Evolutionary conservation across 257 asterid species (phyloP).

Genomic region (Lycium barbarum): DNA sequence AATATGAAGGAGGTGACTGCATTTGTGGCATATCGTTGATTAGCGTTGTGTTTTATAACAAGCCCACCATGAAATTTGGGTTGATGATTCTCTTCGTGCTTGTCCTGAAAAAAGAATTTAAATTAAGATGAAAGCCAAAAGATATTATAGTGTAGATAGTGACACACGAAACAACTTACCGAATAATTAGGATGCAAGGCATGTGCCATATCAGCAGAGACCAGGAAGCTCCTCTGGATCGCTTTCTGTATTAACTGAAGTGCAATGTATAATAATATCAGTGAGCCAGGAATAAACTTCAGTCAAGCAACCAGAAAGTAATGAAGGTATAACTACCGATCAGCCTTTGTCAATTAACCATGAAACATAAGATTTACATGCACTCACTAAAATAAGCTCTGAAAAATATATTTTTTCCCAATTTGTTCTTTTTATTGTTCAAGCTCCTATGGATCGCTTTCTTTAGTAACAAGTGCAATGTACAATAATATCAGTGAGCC

Average conservation of each 20-base stretch:
- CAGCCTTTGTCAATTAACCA: neutral
- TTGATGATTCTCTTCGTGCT: slow-evolving; percentile 96
- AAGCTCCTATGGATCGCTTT: neutral
- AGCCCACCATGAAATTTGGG: slow-evolving; percentile 96
- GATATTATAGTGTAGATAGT: neutral
- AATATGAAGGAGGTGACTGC: slow-evolving; percentile 87
- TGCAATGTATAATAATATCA: slow-evolving; percentile 18
- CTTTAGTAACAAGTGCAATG: too few relatives aligned
- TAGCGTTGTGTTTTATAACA: slow-evolving; percentile 91
- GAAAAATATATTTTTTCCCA: neutral
- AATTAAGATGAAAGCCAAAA: slow-evolving; percentile 17
- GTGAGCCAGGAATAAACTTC: slow-evolving; percentile 19
- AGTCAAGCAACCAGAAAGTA: neutral
- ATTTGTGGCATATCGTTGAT: slow-evolving; percentile 94
- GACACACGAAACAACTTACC: slow-evolving; percentile 46
- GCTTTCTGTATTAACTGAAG: slow-evolving; percentile 71
- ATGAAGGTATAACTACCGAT: slow-evolving; percentile 6
- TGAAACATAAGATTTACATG: slow-evolving; percentile 13
- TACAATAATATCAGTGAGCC: neutral
- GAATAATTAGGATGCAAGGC: slow-evolving; percentile 93
- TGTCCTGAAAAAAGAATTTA: slow-evolving; percentile 63
- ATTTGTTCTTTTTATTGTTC: neutral
- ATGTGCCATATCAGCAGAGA: slow-evolving; percentile 99
- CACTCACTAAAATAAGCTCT: slow-evolving; percentile 13
- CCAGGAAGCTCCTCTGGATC: slow-evolving; percentile 86